Conservation (phyloP, 371 early-diverging fungal genomes). For the Synchytrium microbalum region DNA sequence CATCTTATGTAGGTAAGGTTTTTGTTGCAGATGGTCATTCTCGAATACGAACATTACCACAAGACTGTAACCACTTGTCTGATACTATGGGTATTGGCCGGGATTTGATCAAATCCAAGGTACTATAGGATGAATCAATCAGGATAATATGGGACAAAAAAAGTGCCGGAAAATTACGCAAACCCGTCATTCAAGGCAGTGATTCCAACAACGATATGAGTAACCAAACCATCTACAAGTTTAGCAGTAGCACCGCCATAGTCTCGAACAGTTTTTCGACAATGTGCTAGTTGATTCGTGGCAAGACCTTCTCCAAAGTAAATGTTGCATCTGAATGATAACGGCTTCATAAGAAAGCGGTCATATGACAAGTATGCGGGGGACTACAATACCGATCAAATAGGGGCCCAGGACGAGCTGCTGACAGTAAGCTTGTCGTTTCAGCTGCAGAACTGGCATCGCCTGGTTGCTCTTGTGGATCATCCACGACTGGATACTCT, state of each 20-base stretch:
- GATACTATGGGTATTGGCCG: neutral
- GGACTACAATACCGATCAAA: too few species aligned
- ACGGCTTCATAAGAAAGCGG: too few species aligned
- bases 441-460: neutral
- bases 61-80: neutral
- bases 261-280: neutral
- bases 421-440: neutral
- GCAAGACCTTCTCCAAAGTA: neutral
- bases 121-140: too few species aligned
- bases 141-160: too few species aligned
- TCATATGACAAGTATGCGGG: too few species aligned
- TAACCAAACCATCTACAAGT: neutral
- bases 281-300: neutral
- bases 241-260: slow-evolving; percentile 1
- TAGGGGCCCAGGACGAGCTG: neutral
- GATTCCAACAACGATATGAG: neutral
- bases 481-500: neutral
- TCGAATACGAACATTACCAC: slow-evolving; percentile 2
- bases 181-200: too few species aligned
- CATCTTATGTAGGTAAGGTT: too few species aligned
- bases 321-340: slow-evolving; percentile 1
- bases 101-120: neutral
- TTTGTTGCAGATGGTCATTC: too few species aligned
- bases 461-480: neutral
- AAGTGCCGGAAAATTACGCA: too few species aligned